Base-by-base conservation (phyloP, 768 basidiomycete genomes). In the Boletellus ananiceps region DNA sequence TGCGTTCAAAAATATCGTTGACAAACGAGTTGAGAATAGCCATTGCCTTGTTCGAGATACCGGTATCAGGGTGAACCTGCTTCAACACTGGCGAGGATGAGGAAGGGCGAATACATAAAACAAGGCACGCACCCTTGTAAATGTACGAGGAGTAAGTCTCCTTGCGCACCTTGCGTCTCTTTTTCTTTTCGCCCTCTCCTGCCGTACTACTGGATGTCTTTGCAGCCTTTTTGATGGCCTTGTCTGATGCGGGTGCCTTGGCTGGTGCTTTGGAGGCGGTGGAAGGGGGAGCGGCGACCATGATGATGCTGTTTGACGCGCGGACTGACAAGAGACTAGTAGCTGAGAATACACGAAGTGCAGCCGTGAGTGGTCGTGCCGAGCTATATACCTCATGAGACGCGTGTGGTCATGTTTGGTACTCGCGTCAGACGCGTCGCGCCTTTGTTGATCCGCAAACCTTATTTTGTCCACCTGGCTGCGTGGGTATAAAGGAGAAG, bases 1-100 rank as follows among this genome's bases (percentile, higher is more conserved):
- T 88, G 27, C 93, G 86, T 67, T 93, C 92, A 54, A 94, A 93
- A 68, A 93, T 92, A 58, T 93, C 91, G 64, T 93, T 93, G 71
- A 93, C 92, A 56, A 94, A 93, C 25, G 85, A 88, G 77, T 93
- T 90, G 38, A 92, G 74, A 62, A 93, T 93, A 55, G 88, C 85
- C 88, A 93, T 91, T 3, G 87, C 86, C 72, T 95, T 95, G 82
- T 92, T 95, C 34, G 93, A 95, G 80, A 96, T 95, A 85, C 94
- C 94, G 46, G 93, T 95, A 62, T 95, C 93, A 46, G 94, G 95
- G 75, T 95, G 94, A 56, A 96, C 93, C 75, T 96, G 95, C 75
- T 89, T 96, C 61, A 96, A 80, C 57, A 96, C 93, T 91, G 50
- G 21, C 37, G 16, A 34, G 29, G 27, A 35, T 64, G 14, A 54